A percentile compares a stretch with the other conserved stretches of the same genome.
Evolutionary conservation across 805 yeast genomes (phyloP).

Genomic region (Zygotorulaspora danielsina): DNA sequence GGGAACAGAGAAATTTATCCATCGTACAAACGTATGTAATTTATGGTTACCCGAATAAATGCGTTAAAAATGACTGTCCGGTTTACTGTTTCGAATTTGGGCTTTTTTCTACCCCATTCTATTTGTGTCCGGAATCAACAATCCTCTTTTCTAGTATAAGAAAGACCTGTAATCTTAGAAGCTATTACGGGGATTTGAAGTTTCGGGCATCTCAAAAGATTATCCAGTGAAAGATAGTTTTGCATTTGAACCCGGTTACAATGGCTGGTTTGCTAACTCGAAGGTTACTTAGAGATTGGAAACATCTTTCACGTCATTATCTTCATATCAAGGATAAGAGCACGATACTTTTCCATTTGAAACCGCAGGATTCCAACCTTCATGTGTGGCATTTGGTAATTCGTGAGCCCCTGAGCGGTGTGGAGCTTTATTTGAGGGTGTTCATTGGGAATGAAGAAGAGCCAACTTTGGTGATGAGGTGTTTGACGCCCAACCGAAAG

Average conservation of each 20-base stretch:
- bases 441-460: constrained; percentile 23
- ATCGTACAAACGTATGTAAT: too few species aligned
- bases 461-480: constrained; percentile 23
- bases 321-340: constrained; percentile 6
- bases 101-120: background rate
- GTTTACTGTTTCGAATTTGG: background rate
- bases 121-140: too few species aligned
- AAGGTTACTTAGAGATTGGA: constrained; percentile 34
- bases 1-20: too few species aligned
- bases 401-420: constrained; percentile 14
- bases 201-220: too few species aligned
- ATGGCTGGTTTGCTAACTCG: constrained; percentile 22
- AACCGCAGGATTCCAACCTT: constrained; percentile 35
- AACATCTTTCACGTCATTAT: constrained; percentile 17
- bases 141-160: too few species aligned
- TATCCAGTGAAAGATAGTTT: too few species aligned
- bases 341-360: constrained; percentile 19
- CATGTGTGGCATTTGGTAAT: constrained; percentile 34
- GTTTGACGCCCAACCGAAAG: constrained; percentile 29
- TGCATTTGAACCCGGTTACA: too few species aligned
- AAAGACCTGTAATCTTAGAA: too few species aligned
- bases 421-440: constrained; percentile 26
- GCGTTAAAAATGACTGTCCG: too few species aligned
- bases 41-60: too few species aligned
- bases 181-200: too few species aligned